Conservation (phyloP, 2,329 filamentous ascomycete species). For the Ceratocystis huliohia region DNA sequence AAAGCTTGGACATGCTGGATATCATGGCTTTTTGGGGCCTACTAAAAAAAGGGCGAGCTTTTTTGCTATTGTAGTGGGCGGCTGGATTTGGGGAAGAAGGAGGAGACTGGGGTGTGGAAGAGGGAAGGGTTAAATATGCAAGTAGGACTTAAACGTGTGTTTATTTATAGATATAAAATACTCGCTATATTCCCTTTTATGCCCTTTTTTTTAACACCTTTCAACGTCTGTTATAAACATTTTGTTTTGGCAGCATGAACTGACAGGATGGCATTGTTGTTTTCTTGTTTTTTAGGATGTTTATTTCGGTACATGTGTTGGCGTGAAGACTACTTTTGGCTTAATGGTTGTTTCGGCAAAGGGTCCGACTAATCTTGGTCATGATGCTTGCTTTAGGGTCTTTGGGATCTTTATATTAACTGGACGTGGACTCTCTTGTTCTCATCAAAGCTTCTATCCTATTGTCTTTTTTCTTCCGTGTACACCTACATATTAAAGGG, state of each 20-base stretch:
- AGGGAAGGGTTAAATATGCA: too few relatives aligned
- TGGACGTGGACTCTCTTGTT: too few relatives aligned
- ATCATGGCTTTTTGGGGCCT: not conserved
- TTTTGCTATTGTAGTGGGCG: not conserved
- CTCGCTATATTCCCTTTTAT: too few relatives aligned
- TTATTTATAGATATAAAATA: too few relatives aligned
- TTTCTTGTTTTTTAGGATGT: not conserved
- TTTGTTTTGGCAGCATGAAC: slow-evolving; percentile 3
- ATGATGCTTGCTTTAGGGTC: not conserved
- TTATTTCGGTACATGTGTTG: not conserved
- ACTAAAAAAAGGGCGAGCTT: not conserved
- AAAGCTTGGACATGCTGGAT: not conserved
- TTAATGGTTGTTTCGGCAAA: not conserved
- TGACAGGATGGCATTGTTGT: not conserved
- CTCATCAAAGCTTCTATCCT: too few relatives aligned
- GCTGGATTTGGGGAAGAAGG: not conserved
- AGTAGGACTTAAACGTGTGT: too few relatives aligned
- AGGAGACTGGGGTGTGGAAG: not conserved
- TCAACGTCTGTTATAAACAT: not conserved
- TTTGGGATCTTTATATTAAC: too few relatives aligned
- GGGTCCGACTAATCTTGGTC: not conserved
- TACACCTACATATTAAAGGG: not conserved
- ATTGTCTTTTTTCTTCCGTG: not conserved
- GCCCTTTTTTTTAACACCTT: not conserved
- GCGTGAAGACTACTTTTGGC: not conserved